These are phyloP conservation scores for Eucalyptus cloeziana DNA, from an alignment of 345 rosid species.

Conservation along the genomic window DNA sequence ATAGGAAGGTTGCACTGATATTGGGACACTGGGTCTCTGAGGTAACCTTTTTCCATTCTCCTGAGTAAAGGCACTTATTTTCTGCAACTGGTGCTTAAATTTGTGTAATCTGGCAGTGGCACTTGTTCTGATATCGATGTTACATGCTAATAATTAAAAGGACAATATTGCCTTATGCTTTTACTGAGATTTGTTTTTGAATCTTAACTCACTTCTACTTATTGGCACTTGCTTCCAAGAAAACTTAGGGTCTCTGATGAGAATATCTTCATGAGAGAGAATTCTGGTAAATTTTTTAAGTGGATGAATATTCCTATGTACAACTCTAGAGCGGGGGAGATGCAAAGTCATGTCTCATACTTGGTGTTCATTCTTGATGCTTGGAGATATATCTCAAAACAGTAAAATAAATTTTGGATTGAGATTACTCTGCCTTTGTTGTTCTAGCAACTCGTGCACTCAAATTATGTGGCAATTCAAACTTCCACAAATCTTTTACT, in stretches of 20 bases:
- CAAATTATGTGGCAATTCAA: neutral
- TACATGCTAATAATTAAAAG: neutral
- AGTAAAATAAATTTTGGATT: neutral
- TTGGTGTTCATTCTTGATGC: neutral
- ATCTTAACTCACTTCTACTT: neutral
- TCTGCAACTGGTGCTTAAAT: neutral
- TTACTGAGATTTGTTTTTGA: neutral
- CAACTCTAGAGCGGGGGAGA: neutral
- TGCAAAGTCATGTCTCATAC: neutral
- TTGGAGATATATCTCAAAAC: neutral
- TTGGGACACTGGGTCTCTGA: slow-evolving; percentile 99
- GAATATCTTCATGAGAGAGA: neutral
- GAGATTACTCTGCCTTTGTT: neutral
- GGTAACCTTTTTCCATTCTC: slow-evolving; percentile 25
- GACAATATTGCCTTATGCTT: neutral
- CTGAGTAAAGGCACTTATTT: neutral
- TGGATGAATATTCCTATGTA: neutral
- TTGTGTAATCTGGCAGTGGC: neutral
- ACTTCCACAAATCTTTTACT: neutral
- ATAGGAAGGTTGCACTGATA: slow-evolving; percentile 86
- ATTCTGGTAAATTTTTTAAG: neutral
- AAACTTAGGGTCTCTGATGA: neutral
- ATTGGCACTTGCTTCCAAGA: neutral
- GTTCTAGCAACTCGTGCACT: neutral
- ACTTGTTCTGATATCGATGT: neutral